Percentiles rank a stretch among this genome's conserved stretches.
phyloP scores from a whole-genome alignment of 257 asterid species.

The Solanum stenotomum region DNA sequence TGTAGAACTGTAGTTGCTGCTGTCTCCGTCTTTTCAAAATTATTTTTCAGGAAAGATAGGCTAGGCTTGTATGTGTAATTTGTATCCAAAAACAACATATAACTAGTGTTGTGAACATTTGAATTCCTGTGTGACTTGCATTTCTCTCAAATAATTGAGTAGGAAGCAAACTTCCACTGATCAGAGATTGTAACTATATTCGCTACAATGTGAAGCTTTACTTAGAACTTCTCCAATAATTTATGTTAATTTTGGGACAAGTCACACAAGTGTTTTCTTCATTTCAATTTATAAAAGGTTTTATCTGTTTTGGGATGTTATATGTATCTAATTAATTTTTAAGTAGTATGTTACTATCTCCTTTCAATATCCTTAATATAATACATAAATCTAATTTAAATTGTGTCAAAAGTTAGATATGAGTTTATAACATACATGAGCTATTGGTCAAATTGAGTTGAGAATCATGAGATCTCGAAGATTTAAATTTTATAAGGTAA shows the following conservation, averaged over 20 bases:
- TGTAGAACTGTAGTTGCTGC: not conserved
- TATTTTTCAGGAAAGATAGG: not conserved
- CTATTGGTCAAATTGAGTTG: not conserved
- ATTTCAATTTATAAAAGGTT: not conserved
- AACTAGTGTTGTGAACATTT: not conserved
- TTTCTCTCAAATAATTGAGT: not conserved
- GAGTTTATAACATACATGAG: not conserved
- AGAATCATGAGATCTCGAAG: no score
- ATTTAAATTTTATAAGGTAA: not conserved
- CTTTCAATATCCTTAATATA: not conserved
- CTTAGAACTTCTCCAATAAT: not conserved
- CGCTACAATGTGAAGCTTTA: not conserved
- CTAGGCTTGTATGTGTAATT: not conserved
- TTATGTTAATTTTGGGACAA: not conserved
- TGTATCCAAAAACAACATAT: not conserved
- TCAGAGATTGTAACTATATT: not conserved
- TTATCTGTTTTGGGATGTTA: not conserved
- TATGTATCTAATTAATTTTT: not conserved
- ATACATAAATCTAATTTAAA: not conserved
- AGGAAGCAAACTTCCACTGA: not conserved
- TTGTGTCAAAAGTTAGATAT: not conserved
- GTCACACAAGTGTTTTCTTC: not conserved
- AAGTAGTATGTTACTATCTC: not conserved
- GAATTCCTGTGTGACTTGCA: not conserved
- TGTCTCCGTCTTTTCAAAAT: not conserved